Evolutionary conservation across 2,329 filamentous ascomycete species (phyloP).

Genomic region (Alternaria triticina): DNA sequence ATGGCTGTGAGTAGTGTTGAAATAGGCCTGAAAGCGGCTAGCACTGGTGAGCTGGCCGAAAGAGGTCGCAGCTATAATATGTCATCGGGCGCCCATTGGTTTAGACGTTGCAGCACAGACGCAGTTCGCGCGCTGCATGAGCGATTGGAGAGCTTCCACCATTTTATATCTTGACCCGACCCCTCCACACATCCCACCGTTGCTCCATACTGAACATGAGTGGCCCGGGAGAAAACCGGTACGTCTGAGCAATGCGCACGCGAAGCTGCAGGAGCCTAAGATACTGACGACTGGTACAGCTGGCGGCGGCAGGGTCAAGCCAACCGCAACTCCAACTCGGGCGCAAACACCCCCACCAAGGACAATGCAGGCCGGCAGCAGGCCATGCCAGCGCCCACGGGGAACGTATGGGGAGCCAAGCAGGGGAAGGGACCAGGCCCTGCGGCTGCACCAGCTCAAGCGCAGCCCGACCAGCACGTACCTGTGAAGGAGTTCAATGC

Average conservation of each 20-base stretch:
- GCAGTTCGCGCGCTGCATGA: conserved; percentile 29
- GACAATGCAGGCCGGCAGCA: conserved; percentile 41
- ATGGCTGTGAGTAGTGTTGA: conserved; percentile 11
- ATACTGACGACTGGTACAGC: conserved; percentile 32
- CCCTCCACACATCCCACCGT: conserved; percentile 34
- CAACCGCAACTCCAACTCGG: conserved; percentile 39
- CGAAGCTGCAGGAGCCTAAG: not conserved
- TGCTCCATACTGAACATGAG: conserved; percentile 42
- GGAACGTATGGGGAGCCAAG: conserved; percentile 46
- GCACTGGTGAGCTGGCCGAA: conserved; percentile 25
- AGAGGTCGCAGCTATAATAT: conserved; percentile 14
- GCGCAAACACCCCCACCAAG: conserved; percentile 42
- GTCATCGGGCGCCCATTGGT: conserved; percentile 26
- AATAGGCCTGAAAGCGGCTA: conserved; percentile 20
- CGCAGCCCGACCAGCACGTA: conserved; percentile 39
- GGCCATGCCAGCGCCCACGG: conserved; percentile 36
- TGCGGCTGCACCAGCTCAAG: conserved; percentile 21
- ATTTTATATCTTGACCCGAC: conserved; percentile 40
- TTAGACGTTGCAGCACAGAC: conserved; percentile 22
- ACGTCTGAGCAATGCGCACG: conserved; percentile 7
- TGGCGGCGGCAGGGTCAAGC: conserved; percentile 45
- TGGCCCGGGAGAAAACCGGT: conserved; percentile 49
- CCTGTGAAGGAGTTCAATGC: conserved; percentile 53
- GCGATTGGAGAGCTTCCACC: conserved; percentile 29
- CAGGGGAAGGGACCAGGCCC: conserved; percentile 34